Conservation (phyloP, 1,284 basidiomycete genomes). For the Ceratobasidium sp. region DNA sequence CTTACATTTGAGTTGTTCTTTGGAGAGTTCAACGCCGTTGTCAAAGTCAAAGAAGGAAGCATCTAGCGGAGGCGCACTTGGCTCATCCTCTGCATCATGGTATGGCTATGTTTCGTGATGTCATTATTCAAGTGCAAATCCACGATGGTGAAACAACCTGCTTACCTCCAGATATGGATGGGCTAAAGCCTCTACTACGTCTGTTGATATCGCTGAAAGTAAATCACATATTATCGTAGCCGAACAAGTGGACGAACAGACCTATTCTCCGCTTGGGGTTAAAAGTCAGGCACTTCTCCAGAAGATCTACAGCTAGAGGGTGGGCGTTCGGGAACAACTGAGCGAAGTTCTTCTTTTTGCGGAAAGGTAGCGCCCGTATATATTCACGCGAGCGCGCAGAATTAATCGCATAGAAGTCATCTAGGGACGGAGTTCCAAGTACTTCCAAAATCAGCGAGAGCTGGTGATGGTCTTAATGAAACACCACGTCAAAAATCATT, state of each 20-base stretch:
- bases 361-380: conserved; percentile 90
- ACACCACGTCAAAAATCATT: conserved; percentile 68
- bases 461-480: conserved; percentile 57
- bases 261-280: conserved; percentile 87
- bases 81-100: conserved; percentile 90
- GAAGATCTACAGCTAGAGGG: conserved; percentile 87
- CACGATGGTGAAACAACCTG: conserved; percentile 44
- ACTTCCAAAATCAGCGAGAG: conserved; percentile 67
- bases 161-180: conserved; percentile 90
- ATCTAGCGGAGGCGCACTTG: conserved; percentile 79
- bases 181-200: conserved; percentile 87
- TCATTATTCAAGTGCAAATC: neutral
- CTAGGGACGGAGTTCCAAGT: conserved; percentile 57
- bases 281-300: conserved; percentile 91
- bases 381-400: conserved; percentile 89
- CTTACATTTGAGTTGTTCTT: conserved; percentile 77
- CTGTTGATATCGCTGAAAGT: conserved; percentile 50
- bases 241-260: neutral
- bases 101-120: conserved; percentile 67
- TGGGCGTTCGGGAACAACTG: conserved; percentile 84
- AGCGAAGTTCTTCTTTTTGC: conserved; percentile 83
- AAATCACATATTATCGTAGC: neutral
- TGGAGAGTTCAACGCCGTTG: conserved; percentile 60
- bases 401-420: conserved; percentile 73
- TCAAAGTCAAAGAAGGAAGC: conserved; percentile 94